A percentile compares a stretch with the other conserved stretches of the same genome.
Conservation (phyloP, 2,329 filamentous ascomycete species). For the Alternaria burnsii region DNA sequence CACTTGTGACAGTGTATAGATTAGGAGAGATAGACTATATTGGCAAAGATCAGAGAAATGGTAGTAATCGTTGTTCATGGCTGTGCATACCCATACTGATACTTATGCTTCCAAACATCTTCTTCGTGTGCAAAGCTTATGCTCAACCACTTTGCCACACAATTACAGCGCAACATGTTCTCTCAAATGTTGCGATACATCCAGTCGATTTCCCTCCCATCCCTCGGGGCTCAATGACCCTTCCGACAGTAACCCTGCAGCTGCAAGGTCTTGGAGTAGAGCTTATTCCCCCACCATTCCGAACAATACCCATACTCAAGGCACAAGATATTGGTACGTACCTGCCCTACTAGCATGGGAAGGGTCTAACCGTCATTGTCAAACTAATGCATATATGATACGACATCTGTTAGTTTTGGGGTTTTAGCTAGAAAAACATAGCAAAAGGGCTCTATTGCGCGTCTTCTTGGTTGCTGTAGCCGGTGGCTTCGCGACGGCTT, state of each 20-base stretch:
- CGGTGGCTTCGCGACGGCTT: background rate
- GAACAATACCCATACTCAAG: background rate
- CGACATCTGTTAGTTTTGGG: background rate
- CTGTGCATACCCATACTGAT: background rate
- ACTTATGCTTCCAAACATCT: background rate
- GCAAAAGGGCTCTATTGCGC: slow-evolving; percentile 2
- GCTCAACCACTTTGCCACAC: background rate
- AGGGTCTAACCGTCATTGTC: background rate
- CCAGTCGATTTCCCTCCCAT: background rate
- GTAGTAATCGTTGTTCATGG: background rate
- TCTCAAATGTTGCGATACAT: background rate
- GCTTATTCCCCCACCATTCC: slow-evolving; percentile 5
- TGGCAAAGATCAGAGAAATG: slow-evolving; percentile 4
- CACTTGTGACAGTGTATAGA: background rate
- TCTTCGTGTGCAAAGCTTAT: background rate
- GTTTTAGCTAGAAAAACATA: background rate
- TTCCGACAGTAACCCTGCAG: background rate
- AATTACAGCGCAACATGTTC: background rate
- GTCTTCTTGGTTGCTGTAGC: background rate
- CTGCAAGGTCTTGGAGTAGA: slow-evolving; percentile 8
- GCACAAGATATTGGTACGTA: background rate
- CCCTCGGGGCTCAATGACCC: background rate
- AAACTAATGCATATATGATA: background rate
- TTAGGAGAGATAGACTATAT: slow-evolving; percentile 1
- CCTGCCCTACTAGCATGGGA: background rate